Conservation (phyloP, 1,139 yeast species). For the Scheffersomyces cryptocercus region DNA sequence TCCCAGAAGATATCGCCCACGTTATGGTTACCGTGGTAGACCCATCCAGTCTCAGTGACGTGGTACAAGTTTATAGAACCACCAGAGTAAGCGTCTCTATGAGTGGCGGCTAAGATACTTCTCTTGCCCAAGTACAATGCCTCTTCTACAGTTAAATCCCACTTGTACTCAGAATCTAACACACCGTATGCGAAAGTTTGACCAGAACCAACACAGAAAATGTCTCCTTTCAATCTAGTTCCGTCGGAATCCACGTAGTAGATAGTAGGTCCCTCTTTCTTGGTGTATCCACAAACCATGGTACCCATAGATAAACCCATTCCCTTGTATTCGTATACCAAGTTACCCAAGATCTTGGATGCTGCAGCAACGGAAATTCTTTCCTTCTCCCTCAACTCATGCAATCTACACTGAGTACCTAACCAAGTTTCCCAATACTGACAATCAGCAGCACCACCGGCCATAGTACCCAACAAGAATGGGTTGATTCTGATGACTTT, state of each 20-base stretch:
- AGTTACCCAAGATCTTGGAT: conserved; percentile 85
- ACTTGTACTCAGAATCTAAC: conserved; percentile 82
- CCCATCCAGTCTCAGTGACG: conserved; percentile 93
- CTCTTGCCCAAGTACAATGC: conserved; percentile 94
- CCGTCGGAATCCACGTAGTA: conserved; percentile 98
- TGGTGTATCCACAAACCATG: conserved; percentile 96
- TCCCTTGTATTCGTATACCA: conserved; percentile 93
- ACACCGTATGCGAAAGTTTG: conserved; percentile 99
- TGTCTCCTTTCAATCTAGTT: conserved; percentile 88
- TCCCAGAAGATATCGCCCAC: conserved; percentile 94
- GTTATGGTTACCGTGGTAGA: conserved; percentile 91
- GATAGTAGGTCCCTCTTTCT: conserved; percentile 92
- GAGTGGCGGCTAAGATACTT: conserved; percentile 95
- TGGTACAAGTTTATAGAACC: conserved; percentile 94
- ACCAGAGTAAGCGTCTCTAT: conserved; percentile 98
- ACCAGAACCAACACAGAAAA: conserved; percentile 98
- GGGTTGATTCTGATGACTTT: conserved; percentile 97
- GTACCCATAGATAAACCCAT: conserved; percentile 99
- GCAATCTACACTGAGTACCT: conserved; percentile 94
- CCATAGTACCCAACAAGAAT: conserved; percentile 94
- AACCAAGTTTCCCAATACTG: conserved; percentile 99
- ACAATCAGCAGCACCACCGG: conserved; percentile 99
- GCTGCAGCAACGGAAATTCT: conserved; percentile 97
- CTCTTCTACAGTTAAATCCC: conserved; percentile 90
- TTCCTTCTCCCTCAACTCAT: conserved; percentile 91